phyloP scores from a whole-genome alignment of 2,329 filamentous ascomycete genomes.

The Neopestalotiopsis sp. region DNA sequence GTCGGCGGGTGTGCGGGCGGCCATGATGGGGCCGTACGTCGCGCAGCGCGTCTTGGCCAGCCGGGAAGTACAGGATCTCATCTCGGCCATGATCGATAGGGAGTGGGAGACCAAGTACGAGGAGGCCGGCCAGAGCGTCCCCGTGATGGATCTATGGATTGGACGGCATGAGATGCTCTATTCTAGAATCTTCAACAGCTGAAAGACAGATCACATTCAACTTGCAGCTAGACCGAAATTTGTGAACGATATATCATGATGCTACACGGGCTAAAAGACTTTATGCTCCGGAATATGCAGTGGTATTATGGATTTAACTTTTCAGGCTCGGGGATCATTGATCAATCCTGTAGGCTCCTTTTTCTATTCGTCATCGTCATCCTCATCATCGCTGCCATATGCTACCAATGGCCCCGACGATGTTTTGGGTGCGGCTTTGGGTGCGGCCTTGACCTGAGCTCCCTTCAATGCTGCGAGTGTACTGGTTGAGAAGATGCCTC shows the following conservation, averaged over 20 bases:
- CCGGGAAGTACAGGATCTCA: conserved; percentile 58
- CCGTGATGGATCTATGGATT: conserved; percentile 82
- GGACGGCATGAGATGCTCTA: conserved; percentile 84
- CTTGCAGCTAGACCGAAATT: no score
- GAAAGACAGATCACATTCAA: conserved; percentile 21
- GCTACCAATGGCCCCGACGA: conserved; percentile 77
- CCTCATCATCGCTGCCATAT: conserved; percentile 91
- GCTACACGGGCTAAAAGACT: not conserved
- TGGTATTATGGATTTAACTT: not conserved
- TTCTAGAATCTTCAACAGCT: conserved; percentile 87
- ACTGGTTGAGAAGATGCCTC: conserved; percentile 80
- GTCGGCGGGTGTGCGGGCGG: conserved; percentile 78
- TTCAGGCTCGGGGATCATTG: not conserved
- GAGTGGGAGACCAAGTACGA: conserved; percentile 66
- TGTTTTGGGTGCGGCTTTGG: conserved; percentile 57
- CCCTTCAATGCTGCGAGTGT: conserved; percentile 80
- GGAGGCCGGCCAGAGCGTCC: conserved; percentile 76
- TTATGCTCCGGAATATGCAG: not conserved
- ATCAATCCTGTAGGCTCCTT: not conserved
- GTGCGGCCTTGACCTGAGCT: conserved; percentile 58
- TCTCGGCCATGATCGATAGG: conserved; percentile 62
- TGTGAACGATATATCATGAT: not conserved
- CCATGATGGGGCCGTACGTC: conserved; percentile 81
- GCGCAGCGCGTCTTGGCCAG: conserved; percentile 76
- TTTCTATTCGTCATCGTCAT: conserved; percentile 42